Base-by-base conservation (phyloP, 2,329 filamentous ascomycete genomes). In the Sodiomyces alkalinus region DNA sequence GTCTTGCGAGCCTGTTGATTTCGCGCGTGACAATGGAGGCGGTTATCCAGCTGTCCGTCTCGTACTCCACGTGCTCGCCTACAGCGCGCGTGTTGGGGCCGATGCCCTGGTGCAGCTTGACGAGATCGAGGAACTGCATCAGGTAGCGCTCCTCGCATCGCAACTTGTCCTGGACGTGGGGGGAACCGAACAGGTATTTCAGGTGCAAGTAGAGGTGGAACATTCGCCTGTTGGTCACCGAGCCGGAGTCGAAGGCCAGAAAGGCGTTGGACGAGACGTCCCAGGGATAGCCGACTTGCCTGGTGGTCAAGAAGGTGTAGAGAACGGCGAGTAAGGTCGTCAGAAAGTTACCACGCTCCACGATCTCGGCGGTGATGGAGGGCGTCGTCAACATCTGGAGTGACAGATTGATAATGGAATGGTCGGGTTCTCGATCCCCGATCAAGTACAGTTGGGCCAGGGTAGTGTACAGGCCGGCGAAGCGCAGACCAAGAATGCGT, bases 181-280 rank as follows among this genome's bases (percentile, higher is more conserved):
- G 73, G 1, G 86, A 92, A 22, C 79, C 74, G 37, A 96, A 81
- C 1, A 98, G 70, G 52, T 90, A 93, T 42, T 85, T 83, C 39
- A 96, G 63, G 48, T 98, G 90, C 33, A 86, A 68, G 55, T 96
- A 98, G 59, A 98, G 98, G 51, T 96, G 90, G 45, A 94, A 94
- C 65, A 98, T 85, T 19, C 90, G 74, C 26, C 90, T 68, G 49
- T 98, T 98, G 0, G 86, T 92, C 11, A 96, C 83, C 1, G 87
- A 90, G 2, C 90, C 90, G 19, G 83, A 80, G 48, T 98, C 90
- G 43, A 96, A 93, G 0, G 85, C 83, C 26, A 98, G 62, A 2
- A 85, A 85, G 3, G 85, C 87, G 41, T 75, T 78, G 1, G 82
- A 78, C 32, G 83, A 78, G 22, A 96, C 79, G 39, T 93, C 80